Percentiles rank a stretch among this genome's conserved stretches.
These are phyloP conservation scores for Emydomyces testavorans DNA, from an alignment of 2,329 filamentous ascomycete genomes.

Conservation along the genomic window DNA sequence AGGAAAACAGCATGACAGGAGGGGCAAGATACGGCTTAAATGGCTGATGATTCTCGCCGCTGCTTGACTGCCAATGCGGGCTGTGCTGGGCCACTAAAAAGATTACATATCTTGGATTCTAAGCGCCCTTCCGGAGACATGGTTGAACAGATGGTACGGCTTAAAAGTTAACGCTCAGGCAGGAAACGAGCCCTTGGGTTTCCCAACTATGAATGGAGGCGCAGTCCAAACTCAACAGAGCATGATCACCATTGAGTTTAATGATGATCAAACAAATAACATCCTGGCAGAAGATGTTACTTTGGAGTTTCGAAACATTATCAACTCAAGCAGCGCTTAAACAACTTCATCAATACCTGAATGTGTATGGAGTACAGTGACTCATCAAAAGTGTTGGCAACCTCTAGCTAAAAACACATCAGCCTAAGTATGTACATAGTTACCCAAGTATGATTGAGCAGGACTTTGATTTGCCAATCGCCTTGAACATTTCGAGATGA, in stretches of 20 bases:
- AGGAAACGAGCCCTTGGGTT: background rate
- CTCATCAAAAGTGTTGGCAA: no score
- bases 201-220: background rate
- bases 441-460: no score
- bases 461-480: no score
- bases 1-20: background rate
- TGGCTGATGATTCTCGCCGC: background rate
- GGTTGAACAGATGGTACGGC: background rate
- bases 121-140: background rate
- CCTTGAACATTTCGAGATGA: no score
- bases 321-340: no score
- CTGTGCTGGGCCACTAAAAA: slow-evolving; percentile 1
- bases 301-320: no score
- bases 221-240: background rate
- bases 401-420: no score
- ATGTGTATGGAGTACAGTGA: no score
- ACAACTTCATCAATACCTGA: no score
- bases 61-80: background rate
- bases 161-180: background rate
- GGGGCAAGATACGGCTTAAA: slow-evolving; percentile 4
- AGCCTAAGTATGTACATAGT: no score
- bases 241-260: background rate
- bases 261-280: no score
- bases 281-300: no score
- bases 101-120: background rate